Conservation (phyloP, 2,329 filamentous ascomycete genomes). For the Xylariaceae sp. region DNA sequence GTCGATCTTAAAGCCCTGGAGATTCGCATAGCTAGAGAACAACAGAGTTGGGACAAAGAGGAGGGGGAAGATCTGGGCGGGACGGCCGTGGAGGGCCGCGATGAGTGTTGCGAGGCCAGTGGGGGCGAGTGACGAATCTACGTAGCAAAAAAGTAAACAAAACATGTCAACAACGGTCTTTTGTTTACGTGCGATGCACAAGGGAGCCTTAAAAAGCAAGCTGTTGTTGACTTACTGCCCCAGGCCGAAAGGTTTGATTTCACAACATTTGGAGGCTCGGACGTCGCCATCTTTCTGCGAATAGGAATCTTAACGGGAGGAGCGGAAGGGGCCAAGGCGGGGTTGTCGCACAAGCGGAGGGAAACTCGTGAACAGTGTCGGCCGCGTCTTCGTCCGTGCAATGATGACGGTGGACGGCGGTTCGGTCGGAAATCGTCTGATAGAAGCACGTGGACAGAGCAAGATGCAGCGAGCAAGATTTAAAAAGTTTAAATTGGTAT, state of each 20-base stretch:
- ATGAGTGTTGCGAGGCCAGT: conserved; percentile 53
- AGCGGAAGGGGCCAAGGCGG: not conserved
- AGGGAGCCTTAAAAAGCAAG: not conserved
- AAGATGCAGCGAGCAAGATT: not conserved
- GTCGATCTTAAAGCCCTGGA: conserved; percentile 54
- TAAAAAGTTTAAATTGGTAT: not conserved
- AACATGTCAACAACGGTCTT: not conserved
- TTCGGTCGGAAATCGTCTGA: not conserved
- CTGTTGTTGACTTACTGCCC: conserved; percentile 42
- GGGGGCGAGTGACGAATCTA: conserved; percentile 51
- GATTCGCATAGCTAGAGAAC: conserved; percentile 54
- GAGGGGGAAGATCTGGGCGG: conserved; percentile 47
- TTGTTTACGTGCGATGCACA: not conserved
- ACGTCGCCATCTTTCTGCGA: conserved; percentile 29
- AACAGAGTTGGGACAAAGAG: conserved; percentile 48
- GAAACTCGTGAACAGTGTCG: not conserved
- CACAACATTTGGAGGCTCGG: conserved; percentile 32
- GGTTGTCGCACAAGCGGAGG: not conserved
- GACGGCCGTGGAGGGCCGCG: conserved; percentile 51
- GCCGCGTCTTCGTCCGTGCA: not conserved
- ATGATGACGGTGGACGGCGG: not conserved
- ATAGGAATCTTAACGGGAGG: not conserved
- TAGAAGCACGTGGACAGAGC: not conserved
- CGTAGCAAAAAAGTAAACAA: not conserved
- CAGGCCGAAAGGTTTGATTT: conserved; percentile 39